phyloP scores from a whole-genome alignment of 192 early-diverging fungal species.

The Cladochytrium replicatum region DNA sequence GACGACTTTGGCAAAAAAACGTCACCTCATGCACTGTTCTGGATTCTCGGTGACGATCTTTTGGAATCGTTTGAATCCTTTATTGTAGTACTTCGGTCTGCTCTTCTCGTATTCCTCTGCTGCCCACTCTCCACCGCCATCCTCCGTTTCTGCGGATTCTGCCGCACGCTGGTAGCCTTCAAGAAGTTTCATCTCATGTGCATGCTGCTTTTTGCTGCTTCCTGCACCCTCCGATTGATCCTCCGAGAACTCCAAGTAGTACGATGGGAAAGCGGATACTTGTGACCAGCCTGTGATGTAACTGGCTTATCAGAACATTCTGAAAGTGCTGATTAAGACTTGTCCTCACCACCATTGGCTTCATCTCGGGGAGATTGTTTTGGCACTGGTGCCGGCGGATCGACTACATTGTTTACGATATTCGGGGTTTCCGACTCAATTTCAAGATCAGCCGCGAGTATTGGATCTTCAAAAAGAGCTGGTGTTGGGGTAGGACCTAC shows the following conservation, averaged over 20 bases:
- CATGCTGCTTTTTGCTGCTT: not conserved
- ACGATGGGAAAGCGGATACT: slow-evolving; percentile 21
- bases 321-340: too few species aligned
- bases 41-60: slow-evolving; percentile 60
- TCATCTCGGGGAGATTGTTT: not conserved
- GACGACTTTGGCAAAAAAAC: slow-evolving; percentile 1
- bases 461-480: not conserved
- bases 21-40: slow-evolving; percentile 69
- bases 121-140: slow-evolving; percentile 44
- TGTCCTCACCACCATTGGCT: not conserved
- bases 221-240: slow-evolving; percentile 1
- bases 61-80: slow-evolving; percentile 72
- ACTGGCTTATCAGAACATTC: not conserved
- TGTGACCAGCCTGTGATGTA: slow-evolving; percentile 10
- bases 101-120: slow-evolving; percentile 77
- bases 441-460: not conserved
- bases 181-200: slow-evolving; percentile 27
- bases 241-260: slow-evolving; percentile 21
- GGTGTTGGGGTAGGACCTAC: not conserved
- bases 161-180: slow-evolving; percentile 28
- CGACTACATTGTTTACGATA: too few species aligned
- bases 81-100: slow-evolving; percentile 63
- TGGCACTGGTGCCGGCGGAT: not conserved
- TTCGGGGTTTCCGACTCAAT: not conserved
- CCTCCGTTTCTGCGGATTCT: slow-evolving; percentile 29